A percentile compares a stretch with the other conserved stretches of the same genome.
Conservation (phyloP, 306 rosid genomes). For the Ceratonia siliqua region DNA sequence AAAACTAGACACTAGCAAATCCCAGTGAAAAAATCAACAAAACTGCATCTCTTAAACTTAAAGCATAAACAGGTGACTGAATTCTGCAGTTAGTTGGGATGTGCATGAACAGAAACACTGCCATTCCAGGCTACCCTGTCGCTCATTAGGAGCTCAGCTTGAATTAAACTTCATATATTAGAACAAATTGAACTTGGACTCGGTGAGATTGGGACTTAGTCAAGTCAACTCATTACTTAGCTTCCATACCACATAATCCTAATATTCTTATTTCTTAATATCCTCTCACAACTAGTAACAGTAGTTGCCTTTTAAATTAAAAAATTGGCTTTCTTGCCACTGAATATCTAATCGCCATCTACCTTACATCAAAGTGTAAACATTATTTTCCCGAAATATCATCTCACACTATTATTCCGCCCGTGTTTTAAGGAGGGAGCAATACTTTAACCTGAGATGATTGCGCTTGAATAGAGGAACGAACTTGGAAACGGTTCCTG, state of each 20-base stretch:
- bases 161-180: neutral
- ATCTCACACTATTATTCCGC: slow-evolving; percentile 18
- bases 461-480: slow-evolving; percentile 24
- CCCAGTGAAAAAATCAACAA: too few species aligned
- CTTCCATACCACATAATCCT: neutral
- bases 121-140: neutral
- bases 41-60: neutral
- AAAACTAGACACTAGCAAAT: too few species aligned
- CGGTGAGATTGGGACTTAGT: neutral
- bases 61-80: neutral
- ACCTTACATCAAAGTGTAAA: slow-evolving; percentile 1
- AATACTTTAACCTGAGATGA: slow-evolving; percentile 4
- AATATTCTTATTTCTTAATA: slow-evolving; percentile 11
- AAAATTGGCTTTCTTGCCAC: slow-evolving; percentile 5
- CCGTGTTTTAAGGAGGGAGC: slow-evolving; percentile 14
- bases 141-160: neutral
- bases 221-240: neutral
- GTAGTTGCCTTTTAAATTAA: slow-evolving; percentile 6
- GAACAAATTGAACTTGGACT: neutral
- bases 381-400: neutral
- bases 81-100: neutral
- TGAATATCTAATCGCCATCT: slow-evolving; percentile 23
- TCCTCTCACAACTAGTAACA: neutral
- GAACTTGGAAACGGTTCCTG: slow-evolving; percentile 27
- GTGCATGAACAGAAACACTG: neutral